These are phyloP conservation scores for Leishmania turanica DNA, from an alignment of 208 protist genomes.

Conservation along the genomic window DNA sequence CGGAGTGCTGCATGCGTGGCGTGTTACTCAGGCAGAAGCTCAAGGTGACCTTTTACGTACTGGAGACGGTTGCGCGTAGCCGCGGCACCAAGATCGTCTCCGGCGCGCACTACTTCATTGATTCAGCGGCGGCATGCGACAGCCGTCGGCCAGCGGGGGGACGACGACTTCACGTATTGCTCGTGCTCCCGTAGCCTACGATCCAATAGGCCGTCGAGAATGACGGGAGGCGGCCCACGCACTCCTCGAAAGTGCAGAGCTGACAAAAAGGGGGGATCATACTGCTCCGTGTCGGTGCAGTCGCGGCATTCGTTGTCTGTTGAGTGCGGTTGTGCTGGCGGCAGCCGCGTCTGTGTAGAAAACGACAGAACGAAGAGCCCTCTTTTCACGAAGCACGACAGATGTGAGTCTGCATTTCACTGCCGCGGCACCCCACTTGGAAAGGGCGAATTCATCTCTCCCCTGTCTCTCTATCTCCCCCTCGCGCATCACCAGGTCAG, in stretches of 20 bases:
- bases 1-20: not conserved
- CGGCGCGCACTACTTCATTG: constrained; percentile 15
- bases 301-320: not conserved
- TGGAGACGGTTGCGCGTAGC: constrained; percentile 12
- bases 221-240: not conserved
- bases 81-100: constrained; percentile 10
- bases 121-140: not conserved
- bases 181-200: not conserved
- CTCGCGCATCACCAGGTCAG: not conserved
- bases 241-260: not conserved
- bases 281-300: not conserved
- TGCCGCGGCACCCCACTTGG: not conserved
- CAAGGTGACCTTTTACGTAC: constrained; percentile 2
- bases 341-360: not conserved
- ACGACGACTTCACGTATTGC: not conserved
- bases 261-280: not conserved
- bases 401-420: not conserved
- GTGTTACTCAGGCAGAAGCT: not conserved
- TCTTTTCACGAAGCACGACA: not conserved
- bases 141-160: not conserved
- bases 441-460: not conserved
- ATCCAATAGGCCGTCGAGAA: not conserved
- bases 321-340: not conserved
- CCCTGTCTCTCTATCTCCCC: not conserved
- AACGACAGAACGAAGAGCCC: not conserved